Evolutionary conservation across 2,329 filamentous ascomycete species (phyloP).

Genomic region (Ceratocystis albifundus): DNA sequence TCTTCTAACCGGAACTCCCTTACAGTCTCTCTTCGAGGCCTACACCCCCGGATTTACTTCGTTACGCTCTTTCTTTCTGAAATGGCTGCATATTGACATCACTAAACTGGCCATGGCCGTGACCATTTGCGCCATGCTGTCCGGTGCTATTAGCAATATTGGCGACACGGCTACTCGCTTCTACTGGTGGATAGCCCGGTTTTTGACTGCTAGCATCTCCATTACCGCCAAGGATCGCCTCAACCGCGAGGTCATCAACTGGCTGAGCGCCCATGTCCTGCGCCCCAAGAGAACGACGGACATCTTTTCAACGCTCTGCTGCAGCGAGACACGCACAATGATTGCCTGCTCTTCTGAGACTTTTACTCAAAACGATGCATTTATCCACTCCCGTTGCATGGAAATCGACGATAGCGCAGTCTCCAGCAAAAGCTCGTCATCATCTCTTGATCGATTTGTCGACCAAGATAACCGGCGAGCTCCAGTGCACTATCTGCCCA

Average conservation of each 20-base stretch:
- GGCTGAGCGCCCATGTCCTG: conserved; percentile 31
- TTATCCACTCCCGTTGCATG: conserved; percentile 27
- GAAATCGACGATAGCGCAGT: conserved; percentile 27
- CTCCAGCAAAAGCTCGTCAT: not conserved
- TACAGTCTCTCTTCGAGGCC: conserved; percentile 15
- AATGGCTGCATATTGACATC: conserved; percentile 31
- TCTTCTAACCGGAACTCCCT: conserved; percentile 1
- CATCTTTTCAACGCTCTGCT: not conserved
- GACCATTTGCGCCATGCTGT: conserved; percentile 31
- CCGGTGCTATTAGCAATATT: conserved; percentile 28
- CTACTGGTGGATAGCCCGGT: conserved; percentile 32
- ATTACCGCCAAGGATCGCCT: conserved; percentile 32
- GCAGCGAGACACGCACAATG: conserved; percentile 28
- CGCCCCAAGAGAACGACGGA: conserved; percentile 24
- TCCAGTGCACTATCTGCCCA: conserved; percentile 32
- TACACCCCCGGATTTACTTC: conserved; percentile 18
- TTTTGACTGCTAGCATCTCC: conserved; percentile 32
- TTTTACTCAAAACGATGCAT: conserved; percentile 29
- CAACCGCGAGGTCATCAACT: conserved; percentile 33
- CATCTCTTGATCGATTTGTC: not conserved
- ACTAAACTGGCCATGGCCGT: conserved; percentile 29
- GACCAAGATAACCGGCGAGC: conserved; percentile 30
- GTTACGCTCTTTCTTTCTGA: conserved; percentile 28
- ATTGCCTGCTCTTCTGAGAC: conserved; percentile 30
- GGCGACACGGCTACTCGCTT: conserved; percentile 28